Evolutionary conservation across 2,329 filamentous ascomycete species (phyloP).

Genomic region (Botryotinia narcissicola): DNA sequence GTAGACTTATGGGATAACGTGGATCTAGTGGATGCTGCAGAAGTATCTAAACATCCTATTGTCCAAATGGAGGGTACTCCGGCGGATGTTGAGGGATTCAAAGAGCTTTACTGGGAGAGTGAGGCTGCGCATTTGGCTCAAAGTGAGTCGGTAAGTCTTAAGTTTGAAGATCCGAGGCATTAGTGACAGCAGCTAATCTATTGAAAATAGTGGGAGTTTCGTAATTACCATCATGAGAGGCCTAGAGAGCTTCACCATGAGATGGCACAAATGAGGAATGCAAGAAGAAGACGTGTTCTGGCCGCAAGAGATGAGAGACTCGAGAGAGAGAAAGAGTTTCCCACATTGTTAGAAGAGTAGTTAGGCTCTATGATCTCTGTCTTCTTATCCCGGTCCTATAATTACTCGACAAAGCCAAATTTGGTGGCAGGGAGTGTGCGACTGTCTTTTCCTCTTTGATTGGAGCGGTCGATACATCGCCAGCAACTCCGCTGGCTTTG

Average conservation of each 20-base stretch:
- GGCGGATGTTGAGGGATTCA: not conserved
- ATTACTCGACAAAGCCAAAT: not conserved
- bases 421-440: not conserved
- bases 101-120: slow-evolving; percentile 3
- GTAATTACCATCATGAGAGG: not conserved
- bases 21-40: not conserved
- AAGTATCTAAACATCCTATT: not conserved
- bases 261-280: slow-evolving; percentile 16
- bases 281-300: slow-evolving; percentile 3
- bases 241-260: not conserved
- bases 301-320: not conserved
- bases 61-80: not conserved
- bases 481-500: not conserved
- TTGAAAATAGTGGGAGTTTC: not conserved
- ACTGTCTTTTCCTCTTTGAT: too few relatives aligned
- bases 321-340: not conserved
- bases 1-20: slow-evolving; percentile 25
- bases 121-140: not conserved
- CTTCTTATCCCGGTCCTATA: not conserved
- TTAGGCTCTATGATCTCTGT: not conserved
- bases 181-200: not conserved
- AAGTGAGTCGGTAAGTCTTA: not conserved
- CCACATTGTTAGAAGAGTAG: not conserved
- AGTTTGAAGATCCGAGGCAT: not conserved
- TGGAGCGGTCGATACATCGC: too few relatives aligned